A percentile compares a stretch with the other conserved stretches of the same genome.
These are phyloP conservation scores for Conoideocrella luteorostrata DNA, from an alignment of 2,329 filamentous ascomycete genomes.

Conservation along the genomic window DNA sequence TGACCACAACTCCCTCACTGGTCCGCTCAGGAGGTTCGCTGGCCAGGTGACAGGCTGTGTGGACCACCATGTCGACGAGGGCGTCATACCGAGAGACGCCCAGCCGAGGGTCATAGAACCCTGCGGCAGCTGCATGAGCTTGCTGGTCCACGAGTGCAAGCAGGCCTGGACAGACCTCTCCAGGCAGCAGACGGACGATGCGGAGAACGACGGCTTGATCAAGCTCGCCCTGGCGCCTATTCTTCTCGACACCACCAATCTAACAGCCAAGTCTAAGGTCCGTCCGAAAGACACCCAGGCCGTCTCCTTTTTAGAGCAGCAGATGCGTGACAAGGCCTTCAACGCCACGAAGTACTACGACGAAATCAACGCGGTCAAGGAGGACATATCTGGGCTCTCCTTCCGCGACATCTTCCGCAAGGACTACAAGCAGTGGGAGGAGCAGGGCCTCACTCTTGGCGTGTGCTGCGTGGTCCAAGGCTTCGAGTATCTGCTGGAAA, in stretches of 20 bases:
- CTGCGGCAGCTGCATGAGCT: constrained; percentile 66
- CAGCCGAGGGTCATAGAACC: constrained; percentile 57
- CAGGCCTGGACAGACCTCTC: constrained; percentile 51
- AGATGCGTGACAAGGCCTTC: constrained; percentile 36
- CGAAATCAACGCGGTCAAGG: constrained; percentile 57
- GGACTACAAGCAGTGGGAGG: constrained; percentile 78
- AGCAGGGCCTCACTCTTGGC: constrained; percentile 52
- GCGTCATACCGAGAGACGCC: constrained; percentile 37
- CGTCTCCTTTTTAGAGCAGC: constrained; percentile 51
- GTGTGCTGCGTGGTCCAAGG: constrained; percentile 59
- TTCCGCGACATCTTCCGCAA: constrained; percentile 67
- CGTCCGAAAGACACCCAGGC: constrained; percentile 54
- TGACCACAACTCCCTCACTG: constrained; percentile 71
- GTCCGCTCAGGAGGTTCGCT: constrained; percentile 48
- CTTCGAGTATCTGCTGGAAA: constrained; percentile 52
- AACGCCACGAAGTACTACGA: constrained; percentile 51
- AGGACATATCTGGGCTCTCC: constrained; percentile 54
- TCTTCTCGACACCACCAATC: constrained; percentile 65
- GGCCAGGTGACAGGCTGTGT: constrained; percentile 56
- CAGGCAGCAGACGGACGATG: constrained; percentile 2
- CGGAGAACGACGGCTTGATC: constrained; percentile 52
- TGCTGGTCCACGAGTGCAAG: constrained; percentile 56
- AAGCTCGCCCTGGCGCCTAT: constrained; percentile 63
- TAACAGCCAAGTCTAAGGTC: constrained; percentile 58
- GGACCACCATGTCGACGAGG: constrained; percentile 75